Percentiles rank a stretch among this genome's conserved stretches.
These are phyloP conservation scores for Rhynchosporium secalis DNA, from an alignment of 2,329 filamentous ascomycete genomes.

Conservation along the genomic window DNA sequence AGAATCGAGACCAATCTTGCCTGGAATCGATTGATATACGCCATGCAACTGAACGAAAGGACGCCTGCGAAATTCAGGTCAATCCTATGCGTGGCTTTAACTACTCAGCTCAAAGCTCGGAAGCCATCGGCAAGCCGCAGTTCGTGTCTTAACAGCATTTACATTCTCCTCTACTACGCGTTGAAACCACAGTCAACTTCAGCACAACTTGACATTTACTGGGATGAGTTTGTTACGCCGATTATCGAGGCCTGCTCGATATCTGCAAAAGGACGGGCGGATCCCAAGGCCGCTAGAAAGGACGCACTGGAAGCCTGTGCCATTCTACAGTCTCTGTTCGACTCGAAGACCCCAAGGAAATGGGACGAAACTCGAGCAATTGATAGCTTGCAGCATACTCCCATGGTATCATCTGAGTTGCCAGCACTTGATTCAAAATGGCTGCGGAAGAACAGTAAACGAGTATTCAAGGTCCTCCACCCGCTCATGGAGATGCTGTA, in stretches of 20 bases:
- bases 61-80: constrained; percentile 56
- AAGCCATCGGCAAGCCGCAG: constrained; percentile 53
- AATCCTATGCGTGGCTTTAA: constrained; percentile 68
- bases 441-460: constrained; percentile 70
- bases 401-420: constrained; percentile 65
- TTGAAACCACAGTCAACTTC: constrained; percentile 69
- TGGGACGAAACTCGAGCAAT: constrained; percentile 77
- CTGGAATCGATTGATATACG: constrained; percentile 83
- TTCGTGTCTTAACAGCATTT: constrained; percentile 67
- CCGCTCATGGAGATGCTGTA: constrained; percentile 63
- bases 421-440: constrained; percentile 82
- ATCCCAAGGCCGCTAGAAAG: constrained; percentile 46
- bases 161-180: constrained; percentile 79
- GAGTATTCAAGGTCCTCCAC: constrained; percentile 62
- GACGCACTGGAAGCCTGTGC: constrained; percentile 60
- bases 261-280: constrained; percentile 37
- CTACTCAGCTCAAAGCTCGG: constrained; percentile 65
- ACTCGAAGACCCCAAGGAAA: constrained; percentile 53
- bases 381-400: constrained; percentile 48
- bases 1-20: constrained; percentile 78
- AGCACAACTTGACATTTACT: constrained; percentile 71
- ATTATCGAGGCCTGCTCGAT: constrained; percentile 61
- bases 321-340: constrained; percentile 73
- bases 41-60: constrained; percentile 63
- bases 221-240: constrained; percentile 71